Conservation (phyloP, 306 rosid genomes). For the Fragaria nilgerrensis region DNA sequence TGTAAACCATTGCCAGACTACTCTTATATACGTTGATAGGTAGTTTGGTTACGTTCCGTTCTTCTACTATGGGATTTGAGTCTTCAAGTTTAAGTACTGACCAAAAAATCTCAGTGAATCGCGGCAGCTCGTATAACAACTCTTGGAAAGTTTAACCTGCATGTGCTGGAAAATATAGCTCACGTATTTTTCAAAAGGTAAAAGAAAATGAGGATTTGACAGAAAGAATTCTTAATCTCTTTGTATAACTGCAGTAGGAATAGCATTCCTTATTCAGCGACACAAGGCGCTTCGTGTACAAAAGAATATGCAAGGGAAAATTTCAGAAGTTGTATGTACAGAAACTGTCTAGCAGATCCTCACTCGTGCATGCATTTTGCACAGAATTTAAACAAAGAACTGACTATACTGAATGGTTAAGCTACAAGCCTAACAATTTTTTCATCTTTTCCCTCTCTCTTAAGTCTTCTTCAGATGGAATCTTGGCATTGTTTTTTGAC, state of each 20-base stretch:
- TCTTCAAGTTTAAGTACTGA: neutral
- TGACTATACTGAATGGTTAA: slow-evolving; percentile 20
- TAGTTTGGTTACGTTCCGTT: neutral
- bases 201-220: neutral
- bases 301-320: neutral
- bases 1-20: neutral
- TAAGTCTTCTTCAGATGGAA: slow-evolving; percentile 61
- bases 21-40: neutral
- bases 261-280: neutral
- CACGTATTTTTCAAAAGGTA: neutral
- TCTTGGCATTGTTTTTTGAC: slow-evolving; percentile 39
- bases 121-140: neutral
- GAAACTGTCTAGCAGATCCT: neutral
- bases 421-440: slow-evolving; percentile 55
- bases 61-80: neutral
- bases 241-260: neutral
- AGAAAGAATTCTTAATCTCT: neutral
- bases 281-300: slow-evolving; percentile 4
- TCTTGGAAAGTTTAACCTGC: neutral
- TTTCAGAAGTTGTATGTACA: neutral
- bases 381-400: neutral
- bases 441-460: slow-evolving; percentile 47
- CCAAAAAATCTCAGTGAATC: neutral
- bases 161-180: neutral
- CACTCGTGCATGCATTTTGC: neutral